Evolutionary conservation across 2,329 filamentous ascomycete genomes (phyloP), one percentile per base, ranked within the genome.

Genomic region (Pezicula neosporulosa): DNA sequence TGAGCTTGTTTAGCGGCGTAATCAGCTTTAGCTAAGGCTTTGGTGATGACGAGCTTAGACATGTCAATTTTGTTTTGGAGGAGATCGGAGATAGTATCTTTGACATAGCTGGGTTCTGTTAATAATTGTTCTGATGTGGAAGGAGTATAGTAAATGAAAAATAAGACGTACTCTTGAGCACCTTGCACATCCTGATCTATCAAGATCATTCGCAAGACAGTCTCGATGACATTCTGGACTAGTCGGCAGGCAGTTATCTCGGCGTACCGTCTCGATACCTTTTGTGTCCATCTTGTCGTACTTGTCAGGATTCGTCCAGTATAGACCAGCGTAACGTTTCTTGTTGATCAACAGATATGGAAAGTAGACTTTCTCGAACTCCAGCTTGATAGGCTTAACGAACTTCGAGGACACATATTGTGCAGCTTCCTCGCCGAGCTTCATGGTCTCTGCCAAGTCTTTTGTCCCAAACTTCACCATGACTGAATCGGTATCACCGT

Each of bases 231-330:
- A 3, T 89, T 97, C 70, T 97, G 93, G 15, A 97, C 94, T 53
- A 99, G 75, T 48, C 94, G 78, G 67, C 94, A 99, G 78, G 67
- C 94, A 99, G 67, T 99, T 99, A 70, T 99, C 94, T 78, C 94
- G 81, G 60, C 94, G 87, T 44, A 99, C 95, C 3, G 94, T 99
- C 72, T 99, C 94, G 60, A 99, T 97, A 78, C 94, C 94, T 70
- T 99, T 99, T 54, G 90, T 97, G 71, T 99, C 94, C 95, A 99
- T 99, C 77, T 97, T 99, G 80, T 99, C 95, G 69, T 88, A 94
- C 71, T 96, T 97, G 39, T 93, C 82, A 0, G 93, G 83, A 59
- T 88, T 94, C 5, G 94, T 99, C 92, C 92, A 99, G 73, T 90
- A 97, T 30, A 99, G 73, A n/a, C 94, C 94, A 8, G 94, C 94